Evolutionary conservation across 2,329 filamentous ascomycete species (phyloP), one percentile per base, ranked within the genome.

Genomic region (Fusarium concolor): DNA sequence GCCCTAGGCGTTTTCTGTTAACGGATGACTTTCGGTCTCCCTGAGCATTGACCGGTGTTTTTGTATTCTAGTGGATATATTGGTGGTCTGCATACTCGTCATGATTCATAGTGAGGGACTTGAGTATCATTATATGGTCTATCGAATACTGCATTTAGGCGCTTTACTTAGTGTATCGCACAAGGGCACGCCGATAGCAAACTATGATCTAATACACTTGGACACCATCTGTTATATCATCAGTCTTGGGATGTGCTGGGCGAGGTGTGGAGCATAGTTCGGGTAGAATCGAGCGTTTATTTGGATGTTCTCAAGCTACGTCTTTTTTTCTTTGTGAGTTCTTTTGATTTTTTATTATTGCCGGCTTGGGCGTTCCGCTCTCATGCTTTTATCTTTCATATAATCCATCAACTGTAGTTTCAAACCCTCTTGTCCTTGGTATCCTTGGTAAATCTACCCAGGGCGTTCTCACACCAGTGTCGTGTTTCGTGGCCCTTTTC

Each of bases 1-100:
- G 57, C 56, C 56, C 64, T 45, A 46, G 68, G 68, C 65, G 68
- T 71, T 73, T 66, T 37, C 62, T 71, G 43, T 65, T 59, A 28
- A 63, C 38, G 52, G 67, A 46, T 57, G 64, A 59, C 45, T 46
- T 50, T 68, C 47, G 55, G 66, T 69, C 62, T 65, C 29, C 54
- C 44, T 17, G 61, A 49, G 52, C 58, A 68, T 70, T 49, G 51
- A 22, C 54, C 29, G 58, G 55, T 68, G 58, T 67, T 62, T 56
- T 52, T 63, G 54, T 56, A 35, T 44, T 53, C 55, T 42, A 38
- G 39, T 43, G 39, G 45, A 45, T 28, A 50, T 68, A 35, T 42
- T 45, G 22, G 41, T 35, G 51, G 44, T 41, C 35, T 46, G 46
- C 50, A 28, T 37, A 24, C 29, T 46, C 31, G 20, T 20, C 29